phyloP scores from a whole-genome alignment of 345 rosid genomes.

The Gossypium turneri region DNA sequence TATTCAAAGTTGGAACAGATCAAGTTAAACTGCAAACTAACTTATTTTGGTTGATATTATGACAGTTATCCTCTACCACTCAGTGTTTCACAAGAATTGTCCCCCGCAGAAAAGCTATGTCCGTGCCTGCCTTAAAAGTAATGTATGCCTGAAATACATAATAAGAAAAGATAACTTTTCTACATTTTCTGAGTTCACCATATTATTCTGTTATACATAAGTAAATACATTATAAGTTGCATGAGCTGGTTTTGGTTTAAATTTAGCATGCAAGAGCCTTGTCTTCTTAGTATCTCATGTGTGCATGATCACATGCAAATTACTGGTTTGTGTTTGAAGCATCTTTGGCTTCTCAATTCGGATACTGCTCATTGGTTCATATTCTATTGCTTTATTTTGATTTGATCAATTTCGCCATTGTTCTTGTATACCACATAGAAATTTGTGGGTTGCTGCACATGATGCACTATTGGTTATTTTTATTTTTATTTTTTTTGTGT shows the following conservation, averaged over 20 bases:
- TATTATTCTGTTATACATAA: neutral
- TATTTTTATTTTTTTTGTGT: too few relatives aligned
- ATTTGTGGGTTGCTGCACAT: neutral
- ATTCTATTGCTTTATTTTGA: neutral
- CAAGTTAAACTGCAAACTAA: slow-evolving; percentile 17
- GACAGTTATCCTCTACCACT: slow-evolving; percentile 90
- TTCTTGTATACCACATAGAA: neutral
- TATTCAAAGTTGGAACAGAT: slow-evolving; percentile 6
- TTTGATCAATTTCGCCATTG: neutral
- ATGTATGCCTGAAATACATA: slow-evolving; percentile 59
- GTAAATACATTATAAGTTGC: neutral
- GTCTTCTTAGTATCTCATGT: neutral
- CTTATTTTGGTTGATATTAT: slow-evolving; percentile 23
- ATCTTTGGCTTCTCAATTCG: neutral
- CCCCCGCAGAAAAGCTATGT: slow-evolving; percentile 70
- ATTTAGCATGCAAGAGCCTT: neutral
- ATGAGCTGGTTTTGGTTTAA: neutral
- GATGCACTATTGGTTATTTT: neutral
- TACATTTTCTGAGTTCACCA: neutral
- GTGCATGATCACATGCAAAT: neutral
- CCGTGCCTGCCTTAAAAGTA: slow-evolving; percentile 97
- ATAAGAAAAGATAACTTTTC: slow-evolving; percentile 9
- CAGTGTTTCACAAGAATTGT: slow-evolving; percentile 85
- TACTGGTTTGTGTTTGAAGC: neutral
- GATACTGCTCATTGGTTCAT: neutral